Conservation (phyloP, 306 rosid genomes). For the Begonia loranthoides region DNA sequence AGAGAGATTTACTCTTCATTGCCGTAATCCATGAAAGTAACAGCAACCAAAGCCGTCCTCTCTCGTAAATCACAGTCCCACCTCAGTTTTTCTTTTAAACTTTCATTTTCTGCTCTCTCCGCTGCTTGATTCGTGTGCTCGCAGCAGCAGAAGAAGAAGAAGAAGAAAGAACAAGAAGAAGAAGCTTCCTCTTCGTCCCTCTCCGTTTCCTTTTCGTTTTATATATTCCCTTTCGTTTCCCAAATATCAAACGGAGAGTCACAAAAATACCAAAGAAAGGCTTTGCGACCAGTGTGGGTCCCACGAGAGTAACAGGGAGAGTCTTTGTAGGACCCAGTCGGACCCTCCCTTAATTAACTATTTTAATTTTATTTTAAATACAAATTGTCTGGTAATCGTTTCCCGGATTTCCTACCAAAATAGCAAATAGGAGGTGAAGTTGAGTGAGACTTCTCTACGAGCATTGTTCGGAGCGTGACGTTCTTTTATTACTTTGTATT, state of each 20-base stretch:
- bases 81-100: background rate
- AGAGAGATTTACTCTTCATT: constrained; percentile 37
- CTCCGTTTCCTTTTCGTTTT: constrained; percentile 5
- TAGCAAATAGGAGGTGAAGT: too few relatives aligned
- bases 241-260: background rate
- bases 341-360: too few relatives aligned
- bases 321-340: too few relatives aligned
- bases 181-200: constrained; percentile 10
- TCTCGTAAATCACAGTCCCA: background rate
- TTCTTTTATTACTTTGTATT: too few relatives aligned
- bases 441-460: too few relatives aligned
- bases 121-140: background rate
- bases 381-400: background rate
- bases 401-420: too few relatives aligned
- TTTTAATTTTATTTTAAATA: too few relatives aligned
- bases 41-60: background rate
- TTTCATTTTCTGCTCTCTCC: background rate
- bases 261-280: background rate
- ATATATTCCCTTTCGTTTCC: constrained; percentile 4
- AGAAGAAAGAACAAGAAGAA: constrained; percentile 18
- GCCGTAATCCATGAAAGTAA: constrained; percentile 14
- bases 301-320: background rate
- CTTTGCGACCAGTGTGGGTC: too few relatives aligned
- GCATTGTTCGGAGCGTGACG: too few relatives aligned
- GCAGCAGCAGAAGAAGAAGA: constrained; percentile 10